Evolutionary conservation across 140 eudicot genomes (phyloP).

Genomic region (Senecio squalidus): DNA sequence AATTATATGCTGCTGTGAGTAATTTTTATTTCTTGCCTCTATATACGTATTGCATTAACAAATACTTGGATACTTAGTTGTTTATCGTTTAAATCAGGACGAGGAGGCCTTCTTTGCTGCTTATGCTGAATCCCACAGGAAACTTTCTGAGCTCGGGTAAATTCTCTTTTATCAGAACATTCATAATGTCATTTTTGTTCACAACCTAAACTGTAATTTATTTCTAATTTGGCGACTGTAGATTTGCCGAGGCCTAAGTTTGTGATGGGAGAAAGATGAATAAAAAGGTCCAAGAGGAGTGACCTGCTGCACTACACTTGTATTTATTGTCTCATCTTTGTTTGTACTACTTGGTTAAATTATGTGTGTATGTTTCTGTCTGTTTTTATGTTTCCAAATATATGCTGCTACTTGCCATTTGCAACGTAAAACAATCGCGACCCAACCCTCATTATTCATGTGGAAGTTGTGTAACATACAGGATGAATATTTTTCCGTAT

Average conservation of each 20-base stretch:
- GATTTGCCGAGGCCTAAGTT: constrained; percentile 28
- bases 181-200: neutral
- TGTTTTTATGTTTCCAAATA: too few relatives aligned
- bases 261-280: neutral
- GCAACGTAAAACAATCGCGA: too few relatives aligned
- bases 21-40: too few relatives aligned
- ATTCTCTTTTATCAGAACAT: neutral
- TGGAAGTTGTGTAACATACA: too few relatives aligned
- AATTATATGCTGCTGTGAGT: constrained; percentile 80
- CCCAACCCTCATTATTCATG: too few relatives aligned
- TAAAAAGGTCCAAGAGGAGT: neutral
- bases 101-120: constrained; percentile 75
- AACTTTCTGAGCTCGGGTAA: constrained; percentile 75
- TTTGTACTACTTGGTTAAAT: too few relatives aligned
- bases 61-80: neutral
- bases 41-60: too few relatives aligned
- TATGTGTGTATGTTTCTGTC: too few relatives aligned
- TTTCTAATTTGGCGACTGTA: neutral
- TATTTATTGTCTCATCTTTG: neutral
- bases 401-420: too few relatives aligned
- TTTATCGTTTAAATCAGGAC: constrained; percentile 31
- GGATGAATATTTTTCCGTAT: too few relatives aligned
- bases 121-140: constrained; percentile 60
- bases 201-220: neutral
- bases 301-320: constrained; percentile 10